Base-by-base conservation (phyloP, 768 basidiomycete species). In the Calocera viscosa region DNA sequence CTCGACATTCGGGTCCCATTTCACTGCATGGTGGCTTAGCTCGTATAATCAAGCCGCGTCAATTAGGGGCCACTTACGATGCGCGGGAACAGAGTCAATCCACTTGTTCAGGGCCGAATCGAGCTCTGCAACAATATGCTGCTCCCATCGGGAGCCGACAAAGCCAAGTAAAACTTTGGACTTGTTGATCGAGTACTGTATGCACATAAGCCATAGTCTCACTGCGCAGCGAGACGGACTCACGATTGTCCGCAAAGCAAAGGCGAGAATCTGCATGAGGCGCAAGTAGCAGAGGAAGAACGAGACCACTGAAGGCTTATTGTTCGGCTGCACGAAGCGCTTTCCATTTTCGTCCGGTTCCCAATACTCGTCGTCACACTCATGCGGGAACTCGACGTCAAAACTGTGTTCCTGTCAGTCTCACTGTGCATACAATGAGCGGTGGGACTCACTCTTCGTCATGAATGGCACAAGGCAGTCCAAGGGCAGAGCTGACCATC, bases 291-390 rank as follows among this genome's bases (percentile, higher is more conserved):
- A 79, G 65, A 82, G 82, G 73, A 88, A 87, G 68, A 79, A 86
- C 0, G 84, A 71, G 2, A 88, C 77, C 1, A 73, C 73, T 0
- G 84, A 85, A 0, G 85, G 83, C 71, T 80, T 83, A 8, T 77
- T 80, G 7, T 76, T 71, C 1, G 89, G 90, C 72, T 90, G 89
- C 65, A 82, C 77, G 74, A 88, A 90, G 19, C 80, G 81, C 41
- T 81, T 78, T 1, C 80, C 77, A 0, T 83, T 83, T 69, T 78
- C 72, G 68, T 86, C 85, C 32, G 77, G 76, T 19, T 84, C 81
- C 90, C 90, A 94, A 72, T 85, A 91, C 72, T 87, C 86, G 69
- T 89, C 87, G 70, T 94, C 90, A 16, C 92, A 86, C 74, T 91
- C 90, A 5, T 85, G 76, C 0, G 86, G 86, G 14, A 81, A 77